phyloP scores from a whole-genome alignment of 1,284 basidiomycete genomes.

The Trichosporon faecale region DNA sequence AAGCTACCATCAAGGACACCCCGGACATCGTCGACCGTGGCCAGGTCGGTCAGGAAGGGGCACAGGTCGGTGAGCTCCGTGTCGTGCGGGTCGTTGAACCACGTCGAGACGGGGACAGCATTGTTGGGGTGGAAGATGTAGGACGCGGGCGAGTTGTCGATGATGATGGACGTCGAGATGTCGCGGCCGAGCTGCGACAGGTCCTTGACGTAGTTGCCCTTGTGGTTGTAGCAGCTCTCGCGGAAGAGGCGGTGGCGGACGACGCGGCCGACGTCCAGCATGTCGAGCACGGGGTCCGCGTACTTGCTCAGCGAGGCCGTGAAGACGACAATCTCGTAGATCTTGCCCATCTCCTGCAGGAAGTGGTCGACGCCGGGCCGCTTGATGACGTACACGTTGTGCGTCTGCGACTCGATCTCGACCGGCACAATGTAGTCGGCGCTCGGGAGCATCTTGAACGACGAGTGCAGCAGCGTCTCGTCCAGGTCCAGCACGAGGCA shows the following conservation, averaged over 20 bases:
- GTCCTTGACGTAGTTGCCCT: constrained; percentile 99
- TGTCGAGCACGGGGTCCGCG: constrained; percentile 96
- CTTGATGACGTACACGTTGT: constrained; percentile 99
- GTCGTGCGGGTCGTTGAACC: constrained; percentile 99
- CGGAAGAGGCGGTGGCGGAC: constrained; percentile 95
- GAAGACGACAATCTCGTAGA: constrained; percentile 98
- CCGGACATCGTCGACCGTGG: constrained; percentile 80
- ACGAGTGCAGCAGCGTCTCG: constrained; percentile 91
- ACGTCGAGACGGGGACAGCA: constrained; percentile 96
- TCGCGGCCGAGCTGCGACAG: constrained; percentile 92
- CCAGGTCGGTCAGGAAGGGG: constrained; percentile 87
- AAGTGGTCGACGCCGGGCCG: constrained; percentile 97
- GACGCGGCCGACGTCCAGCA: constrained; percentile 85
- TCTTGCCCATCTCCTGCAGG: constrained; percentile 91
- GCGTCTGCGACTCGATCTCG: constrained; percentile 96
- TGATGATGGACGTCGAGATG: constrained; percentile 89
- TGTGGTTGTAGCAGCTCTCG: constrained; percentile 98
- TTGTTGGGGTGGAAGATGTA: constrained; percentile 99
- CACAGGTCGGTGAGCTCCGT: constrained; percentile 93
- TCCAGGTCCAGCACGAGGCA: constrained; percentile 93
- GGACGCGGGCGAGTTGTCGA: constrained; percentile 97
- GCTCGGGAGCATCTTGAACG: constrained; percentile 91
- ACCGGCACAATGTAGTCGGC: constrained; percentile 98
- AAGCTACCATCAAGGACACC: constrained; percentile 70
- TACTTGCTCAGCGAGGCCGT: constrained; percentile 99